These are phyloP conservation scores for Dorcoceras hygrometricum DNA, from an alignment of 257 asterid genomes.

Conservation along the genomic window DNA sequence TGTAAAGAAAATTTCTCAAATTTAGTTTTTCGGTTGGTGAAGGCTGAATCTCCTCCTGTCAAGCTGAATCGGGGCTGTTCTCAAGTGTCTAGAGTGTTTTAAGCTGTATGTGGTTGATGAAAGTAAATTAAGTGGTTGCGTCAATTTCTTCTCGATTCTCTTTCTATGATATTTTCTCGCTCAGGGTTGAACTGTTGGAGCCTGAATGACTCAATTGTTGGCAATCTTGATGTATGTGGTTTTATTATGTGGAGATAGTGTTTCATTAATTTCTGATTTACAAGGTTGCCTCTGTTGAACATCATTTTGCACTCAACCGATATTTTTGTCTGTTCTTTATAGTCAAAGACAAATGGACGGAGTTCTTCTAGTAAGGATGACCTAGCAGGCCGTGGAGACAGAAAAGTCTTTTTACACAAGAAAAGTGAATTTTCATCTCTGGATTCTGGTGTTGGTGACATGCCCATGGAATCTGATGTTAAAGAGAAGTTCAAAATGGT, in stretches of 20 bases:
- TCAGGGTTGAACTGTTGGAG: constrained; percentile 8
- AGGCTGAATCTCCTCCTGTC: neutral
- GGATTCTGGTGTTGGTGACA: constrained; percentile 34
- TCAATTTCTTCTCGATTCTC: neutral
- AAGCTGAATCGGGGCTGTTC: neutral
- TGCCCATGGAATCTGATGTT: constrained; percentile 62
- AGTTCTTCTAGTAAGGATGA: constrained; percentile 45
- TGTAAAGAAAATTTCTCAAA: neutral
- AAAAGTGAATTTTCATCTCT: constrained; percentile 31
- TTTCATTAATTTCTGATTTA: neutral
- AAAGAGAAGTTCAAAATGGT: constrained; percentile 94
- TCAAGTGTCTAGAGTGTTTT: neutral
- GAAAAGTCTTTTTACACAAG: constrained; percentile 32
- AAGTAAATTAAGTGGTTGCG: neutral
- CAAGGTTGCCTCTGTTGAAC: constrained; percentile 2
- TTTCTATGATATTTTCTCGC: constrained; percentile 13
- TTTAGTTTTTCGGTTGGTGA: neutral
- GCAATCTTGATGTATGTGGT: neutral
- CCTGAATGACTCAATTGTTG: constrained; percentile 9
- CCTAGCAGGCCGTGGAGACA: constrained; percentile 36
- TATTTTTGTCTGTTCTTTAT: constrained; percentile 25
- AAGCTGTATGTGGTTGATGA: neutral
- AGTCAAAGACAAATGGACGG: constrained; percentile 61
- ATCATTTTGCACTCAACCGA: constrained; percentile 11
- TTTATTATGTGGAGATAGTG: constrained; percentile 7